These are phyloP conservation scores for Fusarium pininemorale DNA, from an alignment of 2,329 filamentous ascomycete species.

Conservation along the genomic window DNA sequence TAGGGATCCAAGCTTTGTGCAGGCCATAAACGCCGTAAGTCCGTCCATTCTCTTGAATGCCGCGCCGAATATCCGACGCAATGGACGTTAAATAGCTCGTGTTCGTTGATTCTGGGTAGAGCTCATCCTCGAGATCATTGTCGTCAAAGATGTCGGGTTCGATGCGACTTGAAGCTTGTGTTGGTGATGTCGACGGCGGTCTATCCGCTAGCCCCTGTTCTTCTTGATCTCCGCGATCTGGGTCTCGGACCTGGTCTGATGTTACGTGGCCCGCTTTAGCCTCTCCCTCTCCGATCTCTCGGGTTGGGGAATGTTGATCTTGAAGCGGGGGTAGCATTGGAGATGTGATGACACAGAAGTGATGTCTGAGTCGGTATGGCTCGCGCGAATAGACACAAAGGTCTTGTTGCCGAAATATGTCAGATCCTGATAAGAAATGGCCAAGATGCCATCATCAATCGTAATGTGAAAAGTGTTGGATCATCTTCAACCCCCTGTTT, in stretches of 20 bases:
- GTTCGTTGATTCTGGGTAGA: conserved; percentile 44
- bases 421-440: background rate
- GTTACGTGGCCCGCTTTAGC: conserved; percentile 2
- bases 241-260: background rate
- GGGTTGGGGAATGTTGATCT: background rate
- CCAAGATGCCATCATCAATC: background rate
- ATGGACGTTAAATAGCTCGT: conserved; percentile 44
- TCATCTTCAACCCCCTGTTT: background rate
- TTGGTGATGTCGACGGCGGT: background rate
- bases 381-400: background rate
- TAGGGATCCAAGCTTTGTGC: conserved; percentile 35
- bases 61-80: conserved; percentile 38
- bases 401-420: background rate
- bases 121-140: conserved; percentile 35
- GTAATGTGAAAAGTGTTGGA: background rate
- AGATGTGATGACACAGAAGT: background rate
- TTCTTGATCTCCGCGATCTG: background rate
- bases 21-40: conserved; percentile 38
- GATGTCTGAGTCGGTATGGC: background rate
- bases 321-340: background rate
- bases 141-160: conserved; percentile 32
- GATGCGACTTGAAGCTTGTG: conserved; percentile 15
- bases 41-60: conserved; percentile 36
- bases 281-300: background rate
- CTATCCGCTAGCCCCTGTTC: background rate